A percentile compares a stretch with the other conserved stretches of the same genome.
These are phyloP conservation scores for Paecilomyces variotii DNA, from an alignment of 2,329 filamentous ascomycete genomes.

Conservation along the genomic window DNA sequence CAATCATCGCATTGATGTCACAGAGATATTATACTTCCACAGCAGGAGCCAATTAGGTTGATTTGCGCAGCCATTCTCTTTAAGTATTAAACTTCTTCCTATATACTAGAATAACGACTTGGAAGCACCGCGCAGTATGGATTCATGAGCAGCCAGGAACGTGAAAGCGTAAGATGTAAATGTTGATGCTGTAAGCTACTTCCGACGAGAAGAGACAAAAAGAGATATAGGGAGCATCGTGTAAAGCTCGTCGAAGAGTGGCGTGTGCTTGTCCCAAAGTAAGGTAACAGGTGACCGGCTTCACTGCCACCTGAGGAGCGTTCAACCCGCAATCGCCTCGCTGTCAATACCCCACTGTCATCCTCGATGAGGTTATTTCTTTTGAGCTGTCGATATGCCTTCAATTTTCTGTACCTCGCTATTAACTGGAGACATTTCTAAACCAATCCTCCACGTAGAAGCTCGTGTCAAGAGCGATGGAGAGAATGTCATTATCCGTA, in stretches of 20 bases:
- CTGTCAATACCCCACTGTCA: neutral
- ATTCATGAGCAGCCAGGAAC: too few relatives aligned
- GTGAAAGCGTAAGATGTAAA: too few relatives aligned
- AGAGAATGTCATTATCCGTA: conserved; percentile 19
- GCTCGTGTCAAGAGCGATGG: conserved; percentile 23
- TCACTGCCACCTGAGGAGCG: neutral
- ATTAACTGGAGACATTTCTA: conserved; percentile 7
- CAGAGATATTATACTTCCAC: too few relatives aligned
- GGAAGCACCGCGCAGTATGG: too few relatives aligned
- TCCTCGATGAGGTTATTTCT: neutral
- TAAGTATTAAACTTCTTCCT: too few relatives aligned
- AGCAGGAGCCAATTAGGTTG: too few relatives aligned
- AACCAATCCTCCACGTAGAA: conserved; percentile 31
- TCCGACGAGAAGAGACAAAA: neutral
- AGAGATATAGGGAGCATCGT: neutral
- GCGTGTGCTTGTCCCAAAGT: neutral
- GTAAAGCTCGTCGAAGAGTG: neutral
- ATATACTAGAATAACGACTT: too few relatives aligned
- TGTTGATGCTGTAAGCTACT: neutral
- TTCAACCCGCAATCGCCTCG: neutral
- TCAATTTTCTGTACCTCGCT: neutral
- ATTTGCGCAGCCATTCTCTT: too few relatives aligned
- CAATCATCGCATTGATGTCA: neutral
- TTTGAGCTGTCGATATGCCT: neutral
- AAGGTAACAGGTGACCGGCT: neutral